Base-by-base conservation (phyloP, 371 early-diverging fungal genomes). In the Syncephalastrum contaminatum region DNA sequence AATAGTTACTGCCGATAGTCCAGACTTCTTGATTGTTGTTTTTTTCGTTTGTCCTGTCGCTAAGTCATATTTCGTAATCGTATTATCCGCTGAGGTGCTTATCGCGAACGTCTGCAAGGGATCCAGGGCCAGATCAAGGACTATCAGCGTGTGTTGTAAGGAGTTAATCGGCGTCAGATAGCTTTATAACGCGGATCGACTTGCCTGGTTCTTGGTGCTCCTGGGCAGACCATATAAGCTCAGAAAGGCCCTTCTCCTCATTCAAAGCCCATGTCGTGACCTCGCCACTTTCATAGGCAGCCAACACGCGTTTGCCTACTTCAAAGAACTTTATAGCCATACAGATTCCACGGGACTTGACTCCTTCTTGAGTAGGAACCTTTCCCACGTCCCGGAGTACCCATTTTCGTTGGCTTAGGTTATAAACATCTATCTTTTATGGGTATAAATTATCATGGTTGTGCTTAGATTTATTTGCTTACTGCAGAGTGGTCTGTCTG, bases 401-500 rank as follows among this genome's bases (percentile, higher is more conserved):
- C 57, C 61, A 53, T 43, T 49, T 44, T 36, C 60, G 62, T 16
- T 45, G 14, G 19, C 57, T 51, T n/a, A 81, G 45, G 52, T 72
- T 67, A 51, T 71, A 81, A 10, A 81, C 56, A 64, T 77, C 78
- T 36, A 81, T 64, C 81, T 80, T 54, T n/a, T 45, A 49, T 20
- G 20, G 20, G 15, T 30, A 40, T 47, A 46, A 41, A 24, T 40
- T 18, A 45, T 24, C 21, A 18, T 39, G 22, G 57, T 14, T 22
- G 15, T 43, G 3, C 15, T 21, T 43, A 12, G 25, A 21, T 30
- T 1, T 42, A 24, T 44, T 54, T 43, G 20, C 27, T 27, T 30
- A 30, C 36, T 30, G 36, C 36, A 12, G 36, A 30, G 10, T 30
- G 36, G 36, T 30, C 36, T 30, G 36, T 12, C 10, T 30, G 36